Conservation (phyloP, 345 rosid genomes). For the Citrus glauca region DNA sequence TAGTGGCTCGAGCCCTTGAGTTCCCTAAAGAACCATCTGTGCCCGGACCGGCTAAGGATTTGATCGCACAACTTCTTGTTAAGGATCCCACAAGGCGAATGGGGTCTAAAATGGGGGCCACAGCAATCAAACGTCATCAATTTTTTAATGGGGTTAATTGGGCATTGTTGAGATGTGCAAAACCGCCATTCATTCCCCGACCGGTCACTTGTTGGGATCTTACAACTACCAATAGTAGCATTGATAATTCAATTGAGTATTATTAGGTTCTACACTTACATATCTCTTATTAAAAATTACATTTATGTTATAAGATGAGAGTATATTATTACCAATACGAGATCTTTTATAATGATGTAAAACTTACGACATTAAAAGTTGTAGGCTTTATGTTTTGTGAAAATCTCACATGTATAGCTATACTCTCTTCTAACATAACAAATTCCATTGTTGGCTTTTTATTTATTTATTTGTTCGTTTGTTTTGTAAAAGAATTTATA, state of each 20-base stretch:
- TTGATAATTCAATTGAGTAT: constrained; percentile 35
- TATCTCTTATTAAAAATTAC: not conserved
- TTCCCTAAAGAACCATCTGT: constrained; percentile 56
- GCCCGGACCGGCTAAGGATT: constrained; percentile 40
- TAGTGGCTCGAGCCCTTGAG: constrained; percentile 63
- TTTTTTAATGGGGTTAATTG: constrained; percentile 56
- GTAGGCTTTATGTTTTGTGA: not conserved
- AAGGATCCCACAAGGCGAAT: constrained; percentile 48
- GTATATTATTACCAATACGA: not conserved
- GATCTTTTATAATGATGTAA: not conserved
- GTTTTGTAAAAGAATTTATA: not conserved
- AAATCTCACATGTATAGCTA: not conserved
- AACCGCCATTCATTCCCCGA: constrained; percentile 46
- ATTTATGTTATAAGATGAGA: not conserved
- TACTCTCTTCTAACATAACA: not conserved
- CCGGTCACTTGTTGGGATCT: constrained; percentile 10
- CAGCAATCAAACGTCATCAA: constrained; percentile 45
- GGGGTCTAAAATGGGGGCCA: constrained; percentile 60
- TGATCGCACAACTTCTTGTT: constrained; percentile 46
- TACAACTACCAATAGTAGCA: not conserved
- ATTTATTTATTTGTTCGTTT: not conserved
- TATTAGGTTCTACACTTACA: constrained; percentile 8
- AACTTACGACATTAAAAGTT: too few species aligned
- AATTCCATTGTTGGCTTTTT: not conserved
- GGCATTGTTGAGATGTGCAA: constrained; percentile 55